Evolutionary conservation across 768 basidiomycete genomes (phyloP), one percentile per base, ranked within the genome.

Genomic region (Amanita phalloides): DNA sequence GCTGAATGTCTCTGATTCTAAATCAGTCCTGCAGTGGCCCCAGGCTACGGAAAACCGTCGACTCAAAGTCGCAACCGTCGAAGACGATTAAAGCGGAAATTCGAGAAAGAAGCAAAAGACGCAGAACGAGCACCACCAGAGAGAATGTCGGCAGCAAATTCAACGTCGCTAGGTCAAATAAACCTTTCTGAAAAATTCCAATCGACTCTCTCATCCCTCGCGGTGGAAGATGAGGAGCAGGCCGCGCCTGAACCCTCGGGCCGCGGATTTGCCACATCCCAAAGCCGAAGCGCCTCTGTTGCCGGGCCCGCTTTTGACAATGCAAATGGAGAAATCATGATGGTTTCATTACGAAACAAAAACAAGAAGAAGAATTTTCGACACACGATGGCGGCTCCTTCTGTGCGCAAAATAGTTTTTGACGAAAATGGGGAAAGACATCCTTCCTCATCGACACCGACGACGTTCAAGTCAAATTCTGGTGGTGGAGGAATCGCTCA

Each of bases 311-410:
- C 53, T 3, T 55, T 57, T 41, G 56, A 53, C 8, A 36, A 46
- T 10, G 59, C 17, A 20, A 56, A 38, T 51, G 55, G 58, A 53
- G 52, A 61, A 41, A 54, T 71, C 42, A 61, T 69, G 64, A 76
- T 80, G 77, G 68, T 76, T 38, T 77, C 77, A 0, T 64, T 86
- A 20, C 71, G 77, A 41, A 88, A 85, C 62, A 87, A 85, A 64
- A 88, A 86, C 64, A 89, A 88, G 63, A 78, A 76, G 42, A 82
- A 77, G 53, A 80, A 79, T 17, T 86, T 83, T 64, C 80, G 74
- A 57, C 68, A 76, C 45, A 66, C 76, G 6, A 71, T 82, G 63
- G 56, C 64, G 13, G 45, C 66, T 36, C 61, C 71, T 48, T 47
- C 71, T 63, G 56, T 73, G 63, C 32, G 60, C 36, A 85, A 79